Evolutionary conservation across 2,329 filamentous ascomycete genomes (phyloP), one percentile per base, ranked within the genome.

Genomic region (Epichloe aotearoae): DNA sequence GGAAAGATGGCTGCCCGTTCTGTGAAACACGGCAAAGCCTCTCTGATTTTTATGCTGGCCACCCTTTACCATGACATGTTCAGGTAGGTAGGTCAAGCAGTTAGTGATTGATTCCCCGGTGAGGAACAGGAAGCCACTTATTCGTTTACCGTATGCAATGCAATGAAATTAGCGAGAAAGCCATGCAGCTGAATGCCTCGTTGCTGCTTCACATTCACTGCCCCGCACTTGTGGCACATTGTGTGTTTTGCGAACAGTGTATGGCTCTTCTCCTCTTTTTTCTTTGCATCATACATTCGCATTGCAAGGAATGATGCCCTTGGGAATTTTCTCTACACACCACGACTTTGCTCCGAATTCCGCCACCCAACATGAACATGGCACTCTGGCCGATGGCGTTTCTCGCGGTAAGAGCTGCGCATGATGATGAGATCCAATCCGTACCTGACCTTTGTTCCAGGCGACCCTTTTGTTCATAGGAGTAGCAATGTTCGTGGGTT

Each of bases 401-500:
- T 19, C 30, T 49, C 19, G 30, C 20, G 47, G 47, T 49, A 49
- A 42, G 40, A 42, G 11, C 40, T 11, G n/a, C 10, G 40, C 36
- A 38, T 5, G 17, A 42, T 30, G 3, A 42, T 17, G 17, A 5
- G 17, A 5, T 46, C 5, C 3, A 17, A 46, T 15, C 15, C 10
- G 4, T 36, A 17, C 23, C 40, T 49, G 30, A 49, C 19, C 17
- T 43, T 15, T 15, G 5, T 14, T n/a, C 17, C 12, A 49, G 47
- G 15, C 19, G 30, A 49, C 19, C 12, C 19, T 49, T 17, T 19
- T 44, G 8, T 12, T 49, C 7, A 11, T 38, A 3, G 47, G 30
- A 15, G 17, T 49, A 38, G 40, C 47, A 49, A 49, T 49, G 47
- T 49, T 17, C 20, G 47, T 44, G 20, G 36, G 36, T n/a, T 38